Evolutionary conservation across 2,329 filamentous ascomycete species (phyloP), one percentile per base, ranked within the genome.

Genomic region (Metarhizium rileyi): DNA sequence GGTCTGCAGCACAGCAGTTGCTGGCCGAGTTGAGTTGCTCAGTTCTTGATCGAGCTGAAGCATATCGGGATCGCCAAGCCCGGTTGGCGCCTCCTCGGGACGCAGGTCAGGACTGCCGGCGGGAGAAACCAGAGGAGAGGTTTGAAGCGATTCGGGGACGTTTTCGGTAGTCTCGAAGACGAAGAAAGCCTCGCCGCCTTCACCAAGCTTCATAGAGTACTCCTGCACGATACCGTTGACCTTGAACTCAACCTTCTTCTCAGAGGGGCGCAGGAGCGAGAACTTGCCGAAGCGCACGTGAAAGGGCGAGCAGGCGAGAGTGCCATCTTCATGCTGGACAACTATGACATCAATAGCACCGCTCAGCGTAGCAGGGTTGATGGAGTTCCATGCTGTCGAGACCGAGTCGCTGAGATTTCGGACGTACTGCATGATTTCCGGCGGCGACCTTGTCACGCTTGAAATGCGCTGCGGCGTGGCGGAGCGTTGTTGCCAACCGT

Each of bases 241-340:
- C 59, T 80, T 80, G 71, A 98, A 98, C 70, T 97, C 90, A 62
- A 98, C 93, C 79, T 97, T 98, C 72, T 98, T 98, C 70, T 98
- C 93, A 52, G 84, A 96, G 0, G 93, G 93, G 22, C 93, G 86
- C 61, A 98, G 73, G 36, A 98, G 77, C 52, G 91, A 95, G 73
- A 97, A 97, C 72, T 98, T 98, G 68, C 93, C 93, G 68, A 98
- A 98, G 61, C 93, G 90, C 57, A 98, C 93, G 68, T 98, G 93
- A 69, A 98, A 98, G 46, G 93, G 93, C 26, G 91, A 97, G 71
- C 93, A 98, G 56, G 86, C 83, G 51, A 97, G 77, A 38, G 73
- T 76, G 72, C 88, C 93, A 76, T 98, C 93, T 64, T 91, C 88
- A 59, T 94, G 90, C 69, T 98, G 90, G 52, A 98, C 90, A 49